Evolutionary conservation across 441 rosid genomes (phyloP).

Genomic region (Populus trichocarpa): DNA sequence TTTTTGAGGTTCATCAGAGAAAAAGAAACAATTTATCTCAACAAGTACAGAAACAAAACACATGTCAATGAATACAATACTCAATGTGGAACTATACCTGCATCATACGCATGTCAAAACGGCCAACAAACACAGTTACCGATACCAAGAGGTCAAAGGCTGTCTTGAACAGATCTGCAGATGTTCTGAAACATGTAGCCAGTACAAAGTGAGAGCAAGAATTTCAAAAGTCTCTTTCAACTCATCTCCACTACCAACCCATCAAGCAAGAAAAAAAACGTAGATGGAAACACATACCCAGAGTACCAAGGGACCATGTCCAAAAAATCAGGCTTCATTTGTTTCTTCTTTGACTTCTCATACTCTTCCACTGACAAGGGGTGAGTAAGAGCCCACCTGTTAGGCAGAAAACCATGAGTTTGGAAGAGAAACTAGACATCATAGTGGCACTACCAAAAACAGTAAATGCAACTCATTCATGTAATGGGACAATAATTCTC

Average conservation of each 20-base stretch:
- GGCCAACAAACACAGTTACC: slow-evolving; percentile 96
- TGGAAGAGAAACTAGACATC: slow-evolving; percentile 14
- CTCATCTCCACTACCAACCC: background rate
- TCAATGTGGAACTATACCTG: slow-evolving; percentile 51
- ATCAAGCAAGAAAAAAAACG: background rate
- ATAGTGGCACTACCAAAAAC: slow-evolving; percentile 3
- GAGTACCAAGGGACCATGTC: slow-evolving; percentile 99
- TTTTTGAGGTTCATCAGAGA: background rate
- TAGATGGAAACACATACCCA: slow-evolving; percentile 51
- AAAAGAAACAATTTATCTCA: background rate
- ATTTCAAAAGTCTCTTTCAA: slow-evolving; percentile 6
- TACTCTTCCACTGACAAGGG: slow-evolving; percentile 79
- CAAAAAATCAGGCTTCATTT: slow-evolving; percentile 91
- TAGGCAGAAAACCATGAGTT: slow-evolving; percentile 13
- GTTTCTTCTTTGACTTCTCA: slow-evolving; percentile 78
- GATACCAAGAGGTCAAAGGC: slow-evolving; percentile 97
- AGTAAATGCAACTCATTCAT: slow-evolving; percentile 4
- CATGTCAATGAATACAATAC: slow-evolving; percentile 8
- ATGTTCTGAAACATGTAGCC: slow-evolving; percentile 69
- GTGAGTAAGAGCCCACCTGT: slow-evolving; percentile 99
- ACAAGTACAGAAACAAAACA: background rate
- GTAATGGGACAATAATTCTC: background rate
- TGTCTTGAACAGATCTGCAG: slow-evolving; percentile 99
- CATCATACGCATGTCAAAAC: slow-evolving; percentile 99
- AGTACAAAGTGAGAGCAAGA: slow-evolving; percentile 16